These are phyloP conservation scores for Gossypium davidsonii DNA, from an alignment of 441 rosid species.

Conservation along the genomic window DNA sequence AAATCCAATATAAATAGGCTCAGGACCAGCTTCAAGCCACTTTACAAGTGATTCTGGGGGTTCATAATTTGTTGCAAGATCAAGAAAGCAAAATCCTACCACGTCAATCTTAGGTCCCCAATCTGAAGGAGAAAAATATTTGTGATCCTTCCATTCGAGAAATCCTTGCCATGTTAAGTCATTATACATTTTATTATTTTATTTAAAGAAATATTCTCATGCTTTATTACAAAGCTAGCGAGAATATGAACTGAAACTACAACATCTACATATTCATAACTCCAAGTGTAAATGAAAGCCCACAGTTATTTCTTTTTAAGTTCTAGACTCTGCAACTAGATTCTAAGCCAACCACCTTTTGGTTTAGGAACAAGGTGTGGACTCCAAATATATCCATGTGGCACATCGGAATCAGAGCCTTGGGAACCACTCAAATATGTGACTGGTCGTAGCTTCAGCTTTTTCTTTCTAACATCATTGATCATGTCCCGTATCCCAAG, in stretches of 20 bases:
- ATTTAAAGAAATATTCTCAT: background rate
- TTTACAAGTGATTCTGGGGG: slow-evolving; percentile 79
- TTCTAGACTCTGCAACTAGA: slow-evolving; percentile 8
- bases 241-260: background rate
- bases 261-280: background rate
- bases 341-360: slow-evolving; percentile 54
- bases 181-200: background rate
- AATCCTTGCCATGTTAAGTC: background rate
- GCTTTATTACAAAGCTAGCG: background rate
- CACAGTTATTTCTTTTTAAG: background rate
- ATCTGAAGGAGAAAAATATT: slow-evolving; percentile 40
- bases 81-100: slow-evolving; percentile 97
- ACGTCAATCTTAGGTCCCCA: slow-evolving; percentile 97
- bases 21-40: slow-evolving; percentile 87
- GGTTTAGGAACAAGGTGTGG: slow-evolving; percentile 98
- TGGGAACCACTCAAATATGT: slow-evolving; percentile 97
- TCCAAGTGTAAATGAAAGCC: background rate
- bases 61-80: slow-evolving; percentile 93
- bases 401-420: slow-evolving; percentile 75
- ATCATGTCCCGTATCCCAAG: slow-evolving; percentile 97
- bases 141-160: slow-evolving; percentile 16
- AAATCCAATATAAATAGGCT: slow-evolving; percentile 91
- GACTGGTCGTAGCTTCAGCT: slow-evolving; percentile 84
- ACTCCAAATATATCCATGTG: slow-evolving; percentile 98
- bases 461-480: slow-evolving; percentile 90